phyloP scores from a whole-genome alignment of 495 filamentous ascomycete species.

The Friedmanniomyces endolithicus region DNA sequence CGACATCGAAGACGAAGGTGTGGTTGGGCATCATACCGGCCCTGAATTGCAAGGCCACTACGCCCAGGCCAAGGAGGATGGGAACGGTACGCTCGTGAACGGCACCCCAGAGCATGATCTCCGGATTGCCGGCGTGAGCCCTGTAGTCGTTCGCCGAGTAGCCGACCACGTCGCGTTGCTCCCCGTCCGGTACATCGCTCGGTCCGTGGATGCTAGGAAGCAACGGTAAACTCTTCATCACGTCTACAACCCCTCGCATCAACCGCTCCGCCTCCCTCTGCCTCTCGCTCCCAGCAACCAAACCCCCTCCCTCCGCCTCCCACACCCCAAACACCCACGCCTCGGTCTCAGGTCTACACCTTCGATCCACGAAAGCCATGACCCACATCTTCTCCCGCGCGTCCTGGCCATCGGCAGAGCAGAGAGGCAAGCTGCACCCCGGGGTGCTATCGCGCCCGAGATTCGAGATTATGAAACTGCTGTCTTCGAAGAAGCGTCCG shows the following conservation, averaged over 20 bases:
- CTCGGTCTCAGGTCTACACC: conserved; percentile 28
- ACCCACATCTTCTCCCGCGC: conserved; percentile 9
- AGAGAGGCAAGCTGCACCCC: background rate
- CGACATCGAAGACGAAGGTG: conserved; percentile 15
- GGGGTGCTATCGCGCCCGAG: background rate
- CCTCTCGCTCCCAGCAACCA: background rate
- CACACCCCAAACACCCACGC: conserved; percentile 25
- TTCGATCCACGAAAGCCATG: conserved; percentile 28
- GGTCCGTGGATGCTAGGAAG: conserved; percentile 3
- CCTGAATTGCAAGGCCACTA: conserved; percentile 3
- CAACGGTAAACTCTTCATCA: background rate
- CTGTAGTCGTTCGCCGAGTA: conserved; percentile 8
- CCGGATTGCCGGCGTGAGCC: conserved; percentile 1
- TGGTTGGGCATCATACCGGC: conserved; percentile 6
- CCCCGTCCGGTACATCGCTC: background rate
- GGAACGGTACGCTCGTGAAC: conserved; percentile 6
- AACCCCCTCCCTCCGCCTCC: conserved; percentile 4
- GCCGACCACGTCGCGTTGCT: background rate
- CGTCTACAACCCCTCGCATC: background rate
- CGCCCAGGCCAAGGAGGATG: conserved; percentile 1
- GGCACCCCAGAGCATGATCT: conserved; percentile 19
- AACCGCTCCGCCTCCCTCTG: background rate
- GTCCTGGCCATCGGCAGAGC: background rate
- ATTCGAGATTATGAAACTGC: conserved; percentile 9
- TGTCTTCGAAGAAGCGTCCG: conserved; percentile 13